Evolutionary conservation across 2,329 filamentous ascomycete genomes (phyloP).

Genomic region (Chaetomium olivaceum): DNA sequence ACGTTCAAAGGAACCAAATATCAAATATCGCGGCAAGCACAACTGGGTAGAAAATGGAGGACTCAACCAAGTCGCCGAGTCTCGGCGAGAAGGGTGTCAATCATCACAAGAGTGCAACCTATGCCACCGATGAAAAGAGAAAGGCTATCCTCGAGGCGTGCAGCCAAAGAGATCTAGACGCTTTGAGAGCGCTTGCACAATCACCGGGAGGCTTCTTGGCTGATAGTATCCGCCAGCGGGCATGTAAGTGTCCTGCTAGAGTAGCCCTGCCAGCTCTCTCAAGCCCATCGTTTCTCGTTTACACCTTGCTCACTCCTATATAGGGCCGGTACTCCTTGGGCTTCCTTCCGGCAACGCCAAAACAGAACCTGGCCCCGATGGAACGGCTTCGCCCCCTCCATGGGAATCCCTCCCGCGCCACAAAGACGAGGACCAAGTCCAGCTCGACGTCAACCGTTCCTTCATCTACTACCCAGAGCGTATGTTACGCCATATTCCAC

Average conservation of each 20-base stretch:
- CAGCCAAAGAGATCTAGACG: constrained; percentile 54
- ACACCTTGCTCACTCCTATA: neutral
- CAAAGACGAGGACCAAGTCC: constrained; percentile 85
- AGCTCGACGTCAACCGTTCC: constrained; percentile 89
- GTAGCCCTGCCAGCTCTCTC: constrained; percentile 16
- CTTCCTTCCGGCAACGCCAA: constrained; percentile 34
- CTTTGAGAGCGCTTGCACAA: constrained; percentile 59
- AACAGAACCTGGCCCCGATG: constrained; percentile 26
- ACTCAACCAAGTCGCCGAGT: constrained; percentile 8
- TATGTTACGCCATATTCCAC: constrained; percentile 44
- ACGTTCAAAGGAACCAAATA: neutral
- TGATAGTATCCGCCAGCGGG: constrained; percentile 67
- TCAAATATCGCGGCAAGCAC: neutral
- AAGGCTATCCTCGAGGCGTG: constrained; percentile 61
- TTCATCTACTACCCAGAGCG: constrained; percentile 93
- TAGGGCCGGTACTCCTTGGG: constrained; percentile 65
- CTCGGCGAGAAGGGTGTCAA: constrained; percentile 24
- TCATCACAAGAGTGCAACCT: constrained; percentile 2
- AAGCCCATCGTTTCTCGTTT: neutral
- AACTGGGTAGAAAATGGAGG: constrained; percentile 10
- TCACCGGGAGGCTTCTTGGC: constrained; percentile 66
- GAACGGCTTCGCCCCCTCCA: constrained; percentile 32
- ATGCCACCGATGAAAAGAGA: constrained; percentile 39
- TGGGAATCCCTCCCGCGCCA: constrained; percentile 73
- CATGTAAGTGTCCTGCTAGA: constrained; percentile 63